phyloP scores from a whole-genome alignment of 1,284 basidiomycete species.

The Cystobasidiaceae sp. region DNA sequence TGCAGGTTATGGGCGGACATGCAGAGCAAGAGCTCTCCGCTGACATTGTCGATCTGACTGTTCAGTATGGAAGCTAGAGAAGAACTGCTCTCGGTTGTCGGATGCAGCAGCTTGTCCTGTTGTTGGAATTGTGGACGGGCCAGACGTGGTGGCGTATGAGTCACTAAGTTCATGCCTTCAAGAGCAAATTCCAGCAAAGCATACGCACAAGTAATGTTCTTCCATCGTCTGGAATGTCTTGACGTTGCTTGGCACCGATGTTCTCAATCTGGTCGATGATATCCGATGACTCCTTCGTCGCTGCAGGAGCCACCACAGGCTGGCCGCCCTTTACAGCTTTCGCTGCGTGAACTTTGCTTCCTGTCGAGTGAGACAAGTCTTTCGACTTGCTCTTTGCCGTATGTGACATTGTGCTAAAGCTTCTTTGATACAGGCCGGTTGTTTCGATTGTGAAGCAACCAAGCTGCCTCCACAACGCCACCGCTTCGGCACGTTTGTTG shows the following conservation, averaged over 20 bases:
- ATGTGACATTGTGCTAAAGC: neutral
- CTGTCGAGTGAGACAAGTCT: neutral
- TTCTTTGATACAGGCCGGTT: too few species aligned
- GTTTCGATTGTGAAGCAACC: too few species aligned
- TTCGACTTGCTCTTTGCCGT: neutral
- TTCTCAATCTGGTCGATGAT: conserved; percentile 3
- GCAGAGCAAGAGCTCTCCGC: conserved; percentile 35
- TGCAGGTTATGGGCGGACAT: conserved; percentile 31
- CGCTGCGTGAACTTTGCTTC: neutral
- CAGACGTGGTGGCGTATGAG: neutral
- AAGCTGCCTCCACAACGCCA: too few species aligned
- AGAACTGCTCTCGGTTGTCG: conserved; percentile 12
- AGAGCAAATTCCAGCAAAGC: neutral
- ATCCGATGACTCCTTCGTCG: conserved; percentile 8
- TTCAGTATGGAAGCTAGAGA: conserved; percentile 23
- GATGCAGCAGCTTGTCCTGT: conserved; percentile 27
- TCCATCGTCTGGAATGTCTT: conserved; percentile 21
- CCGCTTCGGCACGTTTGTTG: too few species aligned
- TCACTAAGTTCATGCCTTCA: neutral
- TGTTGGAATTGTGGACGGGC: neutral
- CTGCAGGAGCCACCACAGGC: neutral
- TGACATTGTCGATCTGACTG: conserved; percentile 19
- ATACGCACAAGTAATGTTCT: conserved; percentile 13
- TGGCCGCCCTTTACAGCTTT: neutral
- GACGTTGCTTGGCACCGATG: neutral